Percentiles rank a stretch among this genome's conserved stretches.
Evolutionary conservation across 768 basidiomycete species (phyloP).

Genomic region (Neoboletus subvelutipes): DNA sequence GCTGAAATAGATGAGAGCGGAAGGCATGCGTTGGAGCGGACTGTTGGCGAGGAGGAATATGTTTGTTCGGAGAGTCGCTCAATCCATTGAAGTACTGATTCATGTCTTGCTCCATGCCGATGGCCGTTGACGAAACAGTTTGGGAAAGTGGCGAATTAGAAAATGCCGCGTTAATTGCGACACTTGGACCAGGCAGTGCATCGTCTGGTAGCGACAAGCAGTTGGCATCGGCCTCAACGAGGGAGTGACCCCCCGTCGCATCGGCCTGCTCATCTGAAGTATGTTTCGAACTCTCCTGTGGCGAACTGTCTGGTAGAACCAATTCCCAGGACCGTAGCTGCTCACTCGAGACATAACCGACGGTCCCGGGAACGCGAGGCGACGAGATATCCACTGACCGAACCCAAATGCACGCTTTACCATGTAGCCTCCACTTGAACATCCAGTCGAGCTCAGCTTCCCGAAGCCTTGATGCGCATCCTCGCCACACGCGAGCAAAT

Average conservation of each 20-base stretch:
- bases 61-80: slow-evolving; percentile 21
- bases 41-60: neutral
- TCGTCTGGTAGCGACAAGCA: neutral
- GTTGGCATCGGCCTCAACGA: neutral
- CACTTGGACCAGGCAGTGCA: neutral
- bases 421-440: neutral
- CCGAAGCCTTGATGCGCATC: slow-evolving; percentile 11
- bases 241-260: neutral
- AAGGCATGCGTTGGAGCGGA: slow-evolving; percentile 6
- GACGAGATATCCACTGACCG: neutral
- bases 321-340: slow-evolving; percentile 18
- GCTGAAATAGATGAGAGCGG: slow-evolving; percentile 7
- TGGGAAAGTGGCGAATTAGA: neutral
- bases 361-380: slow-evolving; percentile 8
- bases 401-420: slow-evolving; percentile 1
- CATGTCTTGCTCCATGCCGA: slow-evolving; percentile 26
- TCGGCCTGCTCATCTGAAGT: neutral
- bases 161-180: neutral
- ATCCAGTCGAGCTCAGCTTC: slow-evolving; percentile 8
- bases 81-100: slow-evolving; percentile 29
- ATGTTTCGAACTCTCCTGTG: neutral
- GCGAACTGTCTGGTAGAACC: neutral
- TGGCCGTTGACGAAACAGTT: neutral
- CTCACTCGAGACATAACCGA: slow-evolving; percentile 9
- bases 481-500: slow-evolving; percentile 22